Evolutionary conservation across 78 protist species (phyloP).

Genomic region (Pigoraptor vietnamica): DNA sequence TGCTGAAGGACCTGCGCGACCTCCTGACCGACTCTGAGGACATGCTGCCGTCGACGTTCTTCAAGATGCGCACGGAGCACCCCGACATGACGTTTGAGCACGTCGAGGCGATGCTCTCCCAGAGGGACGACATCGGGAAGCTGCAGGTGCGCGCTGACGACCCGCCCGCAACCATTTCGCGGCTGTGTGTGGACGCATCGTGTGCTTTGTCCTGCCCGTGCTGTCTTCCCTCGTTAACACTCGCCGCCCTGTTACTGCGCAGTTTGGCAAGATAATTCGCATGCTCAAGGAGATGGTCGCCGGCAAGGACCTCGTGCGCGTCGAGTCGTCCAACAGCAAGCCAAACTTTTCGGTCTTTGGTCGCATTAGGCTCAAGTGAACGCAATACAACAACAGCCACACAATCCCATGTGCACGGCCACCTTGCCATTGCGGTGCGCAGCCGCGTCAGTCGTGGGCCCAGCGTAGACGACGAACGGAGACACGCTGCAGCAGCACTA

Average conservation of each 20-base stretch:
- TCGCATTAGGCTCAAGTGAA: background rate
- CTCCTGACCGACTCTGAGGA: background rate
- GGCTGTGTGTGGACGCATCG: no score
- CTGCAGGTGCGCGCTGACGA: background rate
- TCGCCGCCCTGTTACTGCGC: no score
- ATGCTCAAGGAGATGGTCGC: background rate
- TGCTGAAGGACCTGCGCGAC: background rate
- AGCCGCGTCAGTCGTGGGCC: background rate
- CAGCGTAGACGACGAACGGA: no score
- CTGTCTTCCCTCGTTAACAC: no score
- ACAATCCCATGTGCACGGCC: background rate
- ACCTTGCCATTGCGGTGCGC: background rate
- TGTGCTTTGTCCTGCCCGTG: no score
- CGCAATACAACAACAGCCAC: no score
- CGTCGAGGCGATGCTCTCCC: background rate
- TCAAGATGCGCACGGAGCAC: background rate
- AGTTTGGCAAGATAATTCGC: background rate
- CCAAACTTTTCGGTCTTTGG: background rate
- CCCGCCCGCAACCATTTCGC: no score
- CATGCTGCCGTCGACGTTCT: background rate
- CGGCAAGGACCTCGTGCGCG: background rate
- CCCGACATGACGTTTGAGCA: background rate
- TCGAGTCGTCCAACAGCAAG: background rate
- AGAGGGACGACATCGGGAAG: background rate
- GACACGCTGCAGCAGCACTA: no score